Base-by-base conservation (phyloP, 2,329 filamentous ascomycete species). In the Chaetoscypha palmicola region DNA sequence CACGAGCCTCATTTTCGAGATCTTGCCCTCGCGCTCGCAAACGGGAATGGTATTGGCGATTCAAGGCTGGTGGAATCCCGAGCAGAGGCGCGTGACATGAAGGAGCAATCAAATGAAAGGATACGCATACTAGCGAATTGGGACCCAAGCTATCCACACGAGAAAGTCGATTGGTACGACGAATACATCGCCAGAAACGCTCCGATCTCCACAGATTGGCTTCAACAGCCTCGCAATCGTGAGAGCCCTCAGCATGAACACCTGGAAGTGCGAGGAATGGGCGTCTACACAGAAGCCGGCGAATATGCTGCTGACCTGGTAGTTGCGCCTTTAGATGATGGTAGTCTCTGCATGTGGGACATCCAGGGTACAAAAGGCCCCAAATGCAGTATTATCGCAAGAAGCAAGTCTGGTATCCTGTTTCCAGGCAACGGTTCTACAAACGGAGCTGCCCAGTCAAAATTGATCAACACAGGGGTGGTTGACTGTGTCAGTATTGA, bases 261-360 rank as follows among this genome's bases (percentile, higher is more conserved):
- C 21, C 66, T 78, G 26, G 87, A 94, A 57, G 79, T 81, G 5
- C 80, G 84, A 28, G 89, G 89, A 0, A 70, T 89, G 54, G 86
- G 83, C 0, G 59, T 92, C 7, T 81, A 83, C 43, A 70, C 73
- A 5, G 73, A 74, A 17, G 69, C 71, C 1, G 71, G 70, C 24
- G 66, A 70, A n/a, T 65, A 74, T 14, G 69, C 76, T 19, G 69
- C 73, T 12, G 66, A 66, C 50, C 69, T 81, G 42, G 79, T 86
- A 0, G 73, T 94, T 12, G 82, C 84, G 0, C 87, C 89, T 2
- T 68, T 95, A 5, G 87, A 94, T 46, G 86, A 96, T 59, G 89
- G 89, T 0, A 88, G 86, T 40, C 74, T 96, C n/a, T 86, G 83
- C 54, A 66, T 95, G 5, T 96, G 89, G 89, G 85, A 94, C 58